Evolutionary conservation across 306 rosid genomes (phyloP).

Genomic region (Casuarina equisetifolia): DNA sequence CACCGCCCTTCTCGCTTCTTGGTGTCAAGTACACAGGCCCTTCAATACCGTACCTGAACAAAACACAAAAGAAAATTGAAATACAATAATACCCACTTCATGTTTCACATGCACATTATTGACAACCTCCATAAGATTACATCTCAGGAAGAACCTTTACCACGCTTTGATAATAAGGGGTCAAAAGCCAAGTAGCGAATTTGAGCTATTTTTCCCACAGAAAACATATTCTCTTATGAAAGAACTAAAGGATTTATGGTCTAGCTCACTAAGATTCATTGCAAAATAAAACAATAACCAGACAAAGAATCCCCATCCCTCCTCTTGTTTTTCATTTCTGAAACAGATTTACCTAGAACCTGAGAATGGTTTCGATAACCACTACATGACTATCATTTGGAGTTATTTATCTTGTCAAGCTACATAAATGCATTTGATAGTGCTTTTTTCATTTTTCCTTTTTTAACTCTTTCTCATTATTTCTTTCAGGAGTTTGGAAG

Average conservation of each 20-base stretch:
- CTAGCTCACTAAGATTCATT: not conserved
- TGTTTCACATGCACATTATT: not conserved
- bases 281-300: not conserved
- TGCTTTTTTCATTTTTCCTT: not conserved
- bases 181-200: not conserved
- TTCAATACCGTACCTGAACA: constrained; percentile 82
- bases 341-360: too few species aligned
- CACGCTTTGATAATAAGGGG: not conserved
- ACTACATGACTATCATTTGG: not conserved
- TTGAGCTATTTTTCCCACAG: not conserved
- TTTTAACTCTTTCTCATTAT: not conserved
- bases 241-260: not conserved
- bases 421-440: not conserved
- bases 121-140: not conserved
- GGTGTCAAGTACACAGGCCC: constrained; percentile 81
- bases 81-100: not conserved
- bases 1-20: constrained; percentile 70
- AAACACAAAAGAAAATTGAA: not conserved
- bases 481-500: not conserved
- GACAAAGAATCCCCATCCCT: too few species aligned
- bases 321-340: not conserved
- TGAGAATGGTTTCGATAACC: too few species aligned
- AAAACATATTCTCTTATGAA: not conserved
- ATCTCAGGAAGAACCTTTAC: not conserved
- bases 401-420: not conserved